These are phyloP conservation scores for Corymbia citriodora DNA, from an alignment of 441 rosid genomes.

Conservation along the genomic window DNA sequence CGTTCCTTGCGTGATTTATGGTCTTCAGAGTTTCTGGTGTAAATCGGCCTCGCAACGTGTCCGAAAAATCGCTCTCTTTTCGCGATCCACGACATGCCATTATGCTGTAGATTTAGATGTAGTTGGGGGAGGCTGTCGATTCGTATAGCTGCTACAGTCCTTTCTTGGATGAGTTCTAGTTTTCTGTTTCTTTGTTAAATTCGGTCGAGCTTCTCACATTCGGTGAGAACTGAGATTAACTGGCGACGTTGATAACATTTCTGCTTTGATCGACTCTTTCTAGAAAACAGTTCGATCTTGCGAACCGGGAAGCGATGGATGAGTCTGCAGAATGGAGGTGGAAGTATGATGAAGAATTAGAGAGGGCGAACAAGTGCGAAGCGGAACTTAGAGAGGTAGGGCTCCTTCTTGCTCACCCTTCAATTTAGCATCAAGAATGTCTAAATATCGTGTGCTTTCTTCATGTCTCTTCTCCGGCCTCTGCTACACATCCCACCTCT, in stretches of 20 bases:
- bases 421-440: background rate
- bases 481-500: background rate
- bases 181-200: background rate
- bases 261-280: slow-evolving; percentile 8
- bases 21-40: background rate
- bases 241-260: background rate
- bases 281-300: slow-evolving; percentile 88
- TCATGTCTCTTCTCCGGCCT: background rate
- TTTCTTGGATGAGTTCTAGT: background rate
- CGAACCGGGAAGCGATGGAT: slow-evolving; percentile 89
- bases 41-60: background rate
- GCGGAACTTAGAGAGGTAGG: slow-evolving; percentile 54
- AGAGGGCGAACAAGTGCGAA: slow-evolving; percentile 57
- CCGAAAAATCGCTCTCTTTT: background rate
- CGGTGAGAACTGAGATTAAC: background rate
- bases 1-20: background rate
- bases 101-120: background rate
- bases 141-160: background rate
- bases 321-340: slow-evolving; percentile 96
- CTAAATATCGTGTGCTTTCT: background rate
- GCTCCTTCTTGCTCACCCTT: background rate
- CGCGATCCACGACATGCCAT: background rate
- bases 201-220: background rate
- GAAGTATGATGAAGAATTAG: slow-evolving; percentile 64
- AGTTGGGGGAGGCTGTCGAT: background rate